These are phyloP conservation scores for Berberis vulgaris DNA, from an alignment of 164 flowering plant genomes.

Conservation along the genomic window DNA sequence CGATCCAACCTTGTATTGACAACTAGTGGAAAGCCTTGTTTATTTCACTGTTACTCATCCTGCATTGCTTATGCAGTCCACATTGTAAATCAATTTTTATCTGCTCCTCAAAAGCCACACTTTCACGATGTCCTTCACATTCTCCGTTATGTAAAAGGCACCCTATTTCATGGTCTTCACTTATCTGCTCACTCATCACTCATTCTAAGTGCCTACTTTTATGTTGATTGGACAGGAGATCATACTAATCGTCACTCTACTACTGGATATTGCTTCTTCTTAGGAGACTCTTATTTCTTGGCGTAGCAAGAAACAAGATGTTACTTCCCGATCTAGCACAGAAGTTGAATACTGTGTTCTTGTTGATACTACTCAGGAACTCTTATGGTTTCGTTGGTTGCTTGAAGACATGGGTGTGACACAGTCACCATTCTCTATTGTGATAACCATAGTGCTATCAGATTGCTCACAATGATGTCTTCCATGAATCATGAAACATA, in stretches of 20 bases:
- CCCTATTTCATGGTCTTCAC: background rate
- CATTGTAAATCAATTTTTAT: background rate
- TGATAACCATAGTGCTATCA: background rate
- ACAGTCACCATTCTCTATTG: background rate
- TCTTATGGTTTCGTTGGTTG: background rate
- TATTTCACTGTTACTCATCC: background rate
- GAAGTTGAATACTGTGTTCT: background rate
- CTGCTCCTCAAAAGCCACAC: background rate
- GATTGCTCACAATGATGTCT: background rate
- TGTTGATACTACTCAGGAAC: background rate
- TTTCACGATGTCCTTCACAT: background rate
- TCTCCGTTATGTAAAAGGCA: background rate
- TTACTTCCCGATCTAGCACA: background rate
- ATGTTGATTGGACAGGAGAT: slow-evolving; percentile 2
- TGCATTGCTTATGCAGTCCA: background rate
- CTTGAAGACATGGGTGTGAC: background rate
- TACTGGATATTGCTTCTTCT: background rate
- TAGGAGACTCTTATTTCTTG: background rate
- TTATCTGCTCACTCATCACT: background rate
- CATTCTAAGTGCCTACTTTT: background rate
- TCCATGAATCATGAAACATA: background rate
- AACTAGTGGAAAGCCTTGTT: background rate
- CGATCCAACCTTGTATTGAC: background rate
- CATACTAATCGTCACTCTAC: background rate
- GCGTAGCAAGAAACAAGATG: background rate